These are phyloP conservation scores for Leishmania lainsoni DNA, from an alignment of 208 protist species.

Conservation along the genomic window DNA sequence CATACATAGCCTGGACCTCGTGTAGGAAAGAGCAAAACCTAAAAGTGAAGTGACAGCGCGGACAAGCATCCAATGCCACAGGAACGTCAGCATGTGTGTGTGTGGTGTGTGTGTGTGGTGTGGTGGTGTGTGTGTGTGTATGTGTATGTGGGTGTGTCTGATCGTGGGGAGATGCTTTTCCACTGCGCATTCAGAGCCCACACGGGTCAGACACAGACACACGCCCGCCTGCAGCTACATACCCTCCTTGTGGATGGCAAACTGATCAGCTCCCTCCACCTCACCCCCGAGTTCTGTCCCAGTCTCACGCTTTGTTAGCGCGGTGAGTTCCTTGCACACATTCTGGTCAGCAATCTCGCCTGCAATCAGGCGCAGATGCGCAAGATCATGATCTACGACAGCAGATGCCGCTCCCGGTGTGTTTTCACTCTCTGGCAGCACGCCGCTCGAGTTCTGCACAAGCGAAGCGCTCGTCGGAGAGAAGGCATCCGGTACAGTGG, in stretches of 20 bases:
- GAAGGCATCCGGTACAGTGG: constrained; percentile 15
- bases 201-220: neutral
- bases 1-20: neutral
- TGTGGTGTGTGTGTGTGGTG: neutral
- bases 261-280: no score
- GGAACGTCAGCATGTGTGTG: neutral
- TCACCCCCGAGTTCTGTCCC: neutral
- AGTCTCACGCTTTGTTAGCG: neutral
- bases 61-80: neutral
- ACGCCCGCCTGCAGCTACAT: neutral
- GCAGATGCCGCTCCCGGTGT: neutral
- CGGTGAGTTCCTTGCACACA: constrained; percentile 14
- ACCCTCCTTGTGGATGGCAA: neutral
- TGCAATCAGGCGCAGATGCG: constrained; percentile 21
- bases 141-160: neutral
- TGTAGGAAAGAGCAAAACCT: neutral
- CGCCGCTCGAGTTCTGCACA: neutral
- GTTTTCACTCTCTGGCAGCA: neutral
- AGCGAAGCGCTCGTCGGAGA: neutral
- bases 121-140: neutral
- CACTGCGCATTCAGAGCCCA: neutral
- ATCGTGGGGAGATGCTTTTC: no score
- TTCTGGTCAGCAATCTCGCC: constrained; percentile 5
- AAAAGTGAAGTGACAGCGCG: neutral
- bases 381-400: neutral